Conservation (phyloP, 305 asterid species). For the Fraxinus sp. region DNA sequence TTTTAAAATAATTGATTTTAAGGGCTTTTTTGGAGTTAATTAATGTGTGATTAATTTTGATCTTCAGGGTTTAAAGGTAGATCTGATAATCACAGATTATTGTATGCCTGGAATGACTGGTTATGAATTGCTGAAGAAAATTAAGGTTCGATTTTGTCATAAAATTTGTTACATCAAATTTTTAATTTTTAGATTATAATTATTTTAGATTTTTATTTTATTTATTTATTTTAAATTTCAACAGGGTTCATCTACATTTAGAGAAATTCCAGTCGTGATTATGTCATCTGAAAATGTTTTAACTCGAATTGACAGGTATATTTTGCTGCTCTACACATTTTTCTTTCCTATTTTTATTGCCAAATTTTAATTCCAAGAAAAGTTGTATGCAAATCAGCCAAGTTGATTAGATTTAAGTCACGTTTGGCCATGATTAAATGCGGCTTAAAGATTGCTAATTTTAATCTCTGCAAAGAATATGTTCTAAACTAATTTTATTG, state of each 20-base stretch:
- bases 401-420: not conserved
- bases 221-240: not conserved
- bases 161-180: not conserved
- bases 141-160: constrained; percentile 49
- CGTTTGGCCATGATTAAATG: not conserved
- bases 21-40: not conserved
- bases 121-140: constrained; percentile 79
- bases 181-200: not conserved
- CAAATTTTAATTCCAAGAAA: not conserved
- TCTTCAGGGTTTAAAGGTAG: constrained; percentile 67
- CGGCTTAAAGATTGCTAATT: not conserved
- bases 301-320: constrained; percentile 81
- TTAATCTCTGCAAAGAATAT: not conserved
- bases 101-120: constrained; percentile 99
- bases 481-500: not conserved
- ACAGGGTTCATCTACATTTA: constrained; percentile 80
- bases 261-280: constrained; percentile 92
- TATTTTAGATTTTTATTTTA: not conserved
- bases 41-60: constrained; percentile 13
- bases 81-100: constrained; percentile 79
- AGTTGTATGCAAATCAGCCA: not conserved
- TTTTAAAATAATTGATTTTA: not conserved
- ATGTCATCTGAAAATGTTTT: constrained; percentile 92
- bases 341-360: not conserved
- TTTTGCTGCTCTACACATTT: not conserved